phyloP scores from a whole-genome alignment of 345 rosid genomes.

The Pistacia integerrima region DNA sequence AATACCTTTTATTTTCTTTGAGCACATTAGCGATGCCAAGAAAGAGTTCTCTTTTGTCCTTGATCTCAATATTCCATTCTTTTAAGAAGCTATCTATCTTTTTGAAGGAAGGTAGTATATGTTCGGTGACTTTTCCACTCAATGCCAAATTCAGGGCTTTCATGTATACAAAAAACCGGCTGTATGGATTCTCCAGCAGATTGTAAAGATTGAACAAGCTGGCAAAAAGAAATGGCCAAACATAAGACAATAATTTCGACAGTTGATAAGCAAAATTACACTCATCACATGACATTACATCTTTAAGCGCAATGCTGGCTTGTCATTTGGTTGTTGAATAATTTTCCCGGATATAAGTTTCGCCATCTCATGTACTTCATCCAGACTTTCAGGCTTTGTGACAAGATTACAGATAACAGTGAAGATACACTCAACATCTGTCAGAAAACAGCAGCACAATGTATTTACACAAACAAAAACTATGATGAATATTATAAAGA shows the following conservation, averaged over 20 bases:
- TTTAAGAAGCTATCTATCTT: constrained; percentile 86
- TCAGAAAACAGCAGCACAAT: constrained; percentile 5
- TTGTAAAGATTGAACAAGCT: constrained; percentile 96
- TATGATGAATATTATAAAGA: background rate
- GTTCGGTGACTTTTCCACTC: constrained; percentile 78
- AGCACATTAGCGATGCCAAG: constrained; percentile 68
- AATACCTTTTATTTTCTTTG: constrained; percentile 80
- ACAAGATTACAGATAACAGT: constrained; percentile 91
- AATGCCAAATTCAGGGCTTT: constrained; percentile 69
- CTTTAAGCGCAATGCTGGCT: constrained; percentile 82
- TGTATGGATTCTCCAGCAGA: constrained; percentile 63
- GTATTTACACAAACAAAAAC: background rate
- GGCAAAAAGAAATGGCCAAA: constrained; percentile 29
- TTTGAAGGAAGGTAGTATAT: constrained; percentile 68
- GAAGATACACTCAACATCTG: constrained; percentile 96
- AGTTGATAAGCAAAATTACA: constrained; percentile 6
- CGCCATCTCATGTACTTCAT: constrained; percentile 78
- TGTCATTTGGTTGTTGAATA: constrained; percentile 80
- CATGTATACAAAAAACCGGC: constrained; percentile 83
- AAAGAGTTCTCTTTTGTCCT: constrained; percentile 85
- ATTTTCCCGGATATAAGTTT: constrained; percentile 73
- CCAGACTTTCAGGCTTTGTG: constrained; percentile 54
- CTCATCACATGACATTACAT: constrained; percentile 49
- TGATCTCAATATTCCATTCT: constrained; percentile 84
- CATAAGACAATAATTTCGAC: constrained; percentile 20